Conservation (phyloP, 2,329 filamentous ascomycete species). For the Penicillium sp. region DNA sequence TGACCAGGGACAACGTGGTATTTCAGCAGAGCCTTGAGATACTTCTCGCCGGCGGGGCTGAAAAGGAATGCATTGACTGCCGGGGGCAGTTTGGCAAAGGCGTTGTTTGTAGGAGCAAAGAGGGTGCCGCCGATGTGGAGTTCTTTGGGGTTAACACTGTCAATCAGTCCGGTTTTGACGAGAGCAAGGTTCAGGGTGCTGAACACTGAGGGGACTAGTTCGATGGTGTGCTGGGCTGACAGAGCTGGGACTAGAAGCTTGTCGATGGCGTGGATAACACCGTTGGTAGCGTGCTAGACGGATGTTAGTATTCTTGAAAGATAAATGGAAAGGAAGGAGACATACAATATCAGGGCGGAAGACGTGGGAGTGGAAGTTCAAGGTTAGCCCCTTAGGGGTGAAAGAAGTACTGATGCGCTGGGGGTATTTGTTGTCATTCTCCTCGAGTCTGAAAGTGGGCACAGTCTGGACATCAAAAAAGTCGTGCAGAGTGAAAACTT, state of each 20-base stretch:
- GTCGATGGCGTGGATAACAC: conserved; percentile 73
- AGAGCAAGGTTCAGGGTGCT: conserved; percentile 73
- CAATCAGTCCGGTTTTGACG: conserved; percentile 66
- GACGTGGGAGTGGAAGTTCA: conserved; percentile 75
- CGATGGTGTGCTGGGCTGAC: conserved; percentile 60
- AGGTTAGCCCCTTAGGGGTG: conserved; percentile 57
- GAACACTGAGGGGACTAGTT: conserved; percentile 64
- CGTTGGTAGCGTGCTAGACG: conserved; percentile 64
- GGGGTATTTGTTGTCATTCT: conserved; percentile 57
- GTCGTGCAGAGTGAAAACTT: conserved; percentile 61
- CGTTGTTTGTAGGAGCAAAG: conserved; percentile 74
- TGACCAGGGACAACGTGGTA: conserved; percentile 71
- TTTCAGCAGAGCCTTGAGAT: conserved; percentile 70
- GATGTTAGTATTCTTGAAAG: neutral
- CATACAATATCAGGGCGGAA: conserved; percentile 65
- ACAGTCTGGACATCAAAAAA: conserved; percentile 68
- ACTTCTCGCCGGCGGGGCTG: conserved; percentile 67
- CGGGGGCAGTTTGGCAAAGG: conserved; percentile 64
- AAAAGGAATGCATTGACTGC: conserved; percentile 79
- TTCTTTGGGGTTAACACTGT: conserved; percentile 56
- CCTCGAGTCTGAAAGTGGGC: conserved; percentile 60
- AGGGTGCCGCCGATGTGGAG: conserved; percentile 64
- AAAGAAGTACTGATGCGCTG: conserved; percentile 71
- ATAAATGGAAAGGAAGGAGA: neutral
- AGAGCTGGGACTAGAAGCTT: conserved; percentile 70